Base-by-base conservation (phyloP, 2,329 filamentous ascomycete species). In the Exophiala bonariae region DNA sequence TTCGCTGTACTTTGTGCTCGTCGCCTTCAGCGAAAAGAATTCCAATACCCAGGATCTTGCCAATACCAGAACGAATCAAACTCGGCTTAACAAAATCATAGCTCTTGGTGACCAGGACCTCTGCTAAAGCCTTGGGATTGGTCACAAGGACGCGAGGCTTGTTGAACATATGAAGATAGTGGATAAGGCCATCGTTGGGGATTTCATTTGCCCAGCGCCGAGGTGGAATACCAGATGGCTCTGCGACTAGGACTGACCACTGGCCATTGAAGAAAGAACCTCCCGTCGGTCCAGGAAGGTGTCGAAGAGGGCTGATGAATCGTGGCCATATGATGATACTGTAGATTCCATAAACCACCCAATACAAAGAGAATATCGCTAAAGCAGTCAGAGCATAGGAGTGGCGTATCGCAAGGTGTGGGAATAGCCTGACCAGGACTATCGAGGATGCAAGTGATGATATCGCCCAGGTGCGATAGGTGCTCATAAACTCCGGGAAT, bases 1-100 rank as follows among this genome's bases (percentile, higher is more conserved):
- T 90, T 37, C 91, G 79, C 70, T 90, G 87, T 17, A 54, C 56
- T 70, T 86, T 93, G 66, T 96, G 92, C 60, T 91, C 87, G 10
- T 95, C 87, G n/a, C 91, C 91, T 67, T 96, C 91, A 2, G 89
- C 87, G 9, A 96, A 72, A 30, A 96, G 69, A 9, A 76, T 26
- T 0, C 73, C 72, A 40, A 69, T 57, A 1, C 73, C 73, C 1
- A 71, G 57, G 5, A 73, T 44, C 17, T 62, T 65, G 3, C 58
- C 59, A 20, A 76, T 53, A 6, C 60, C 61, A 11, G 52, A 39
- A 13, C 61, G 71, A 22, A 87, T 57, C 18, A 74, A 61, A 1
- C 58, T 42, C 0, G 85, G 85, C 62, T 89, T 89, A 35, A 75
- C 61, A 56, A 87, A 91, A 32, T 85, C 80, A 63, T 90, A 89